These are phyloP conservation scores for Neopestalotiopsis sp. DNA, from an alignment of 2,329 filamentous ascomycete genomes.

Conservation along the genomic window DNA sequence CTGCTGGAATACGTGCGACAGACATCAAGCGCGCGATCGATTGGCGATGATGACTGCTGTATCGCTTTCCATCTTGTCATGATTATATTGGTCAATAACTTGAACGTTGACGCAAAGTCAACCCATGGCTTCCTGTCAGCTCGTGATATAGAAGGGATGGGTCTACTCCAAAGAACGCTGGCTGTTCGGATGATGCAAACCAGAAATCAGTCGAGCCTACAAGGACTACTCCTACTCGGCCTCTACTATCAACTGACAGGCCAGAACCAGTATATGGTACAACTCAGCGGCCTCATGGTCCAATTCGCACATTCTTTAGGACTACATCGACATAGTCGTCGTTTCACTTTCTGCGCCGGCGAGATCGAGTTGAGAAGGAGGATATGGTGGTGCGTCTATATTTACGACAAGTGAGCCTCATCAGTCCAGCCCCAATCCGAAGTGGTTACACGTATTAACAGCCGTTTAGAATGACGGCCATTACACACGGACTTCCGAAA, in stretches of 20 bases:
- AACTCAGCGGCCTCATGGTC: not conserved
- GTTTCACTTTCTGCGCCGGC: conserved; percentile 9
- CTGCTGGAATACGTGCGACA: not conserved
- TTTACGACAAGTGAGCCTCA: conserved; percentile 7
- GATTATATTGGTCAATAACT: not conserved
- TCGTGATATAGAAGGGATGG: not conserved
- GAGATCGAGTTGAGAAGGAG: conserved; percentile 15
- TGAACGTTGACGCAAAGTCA: not conserved
- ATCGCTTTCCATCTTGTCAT: not conserved
- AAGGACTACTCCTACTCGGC: conserved; percentile 5
- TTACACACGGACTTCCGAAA: conserved; percentile 11
- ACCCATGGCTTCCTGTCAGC: not conserved
- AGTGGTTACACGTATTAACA: not conserved
- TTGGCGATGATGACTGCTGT: not conserved
- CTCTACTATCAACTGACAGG: conserved; percentile 11
- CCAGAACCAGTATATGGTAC: conserved; percentile 2
- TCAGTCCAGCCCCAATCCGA: too few relatives aligned
- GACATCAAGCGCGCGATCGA: not conserved
- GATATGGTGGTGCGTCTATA: conserved; percentile 17
- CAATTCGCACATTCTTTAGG: conserved; percentile 3
- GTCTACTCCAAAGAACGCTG: not conserved
- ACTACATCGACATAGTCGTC: conserved; percentile 13
- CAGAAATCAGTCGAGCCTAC: not conserved
- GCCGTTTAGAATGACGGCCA: not conserved
- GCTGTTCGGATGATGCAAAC: not conserved